These are phyloP conservation scores for Phytopythium chamaehyphon DNA, from an alignment of 352 stramenopile genomes.

Conservation along the genomic window DNA sequence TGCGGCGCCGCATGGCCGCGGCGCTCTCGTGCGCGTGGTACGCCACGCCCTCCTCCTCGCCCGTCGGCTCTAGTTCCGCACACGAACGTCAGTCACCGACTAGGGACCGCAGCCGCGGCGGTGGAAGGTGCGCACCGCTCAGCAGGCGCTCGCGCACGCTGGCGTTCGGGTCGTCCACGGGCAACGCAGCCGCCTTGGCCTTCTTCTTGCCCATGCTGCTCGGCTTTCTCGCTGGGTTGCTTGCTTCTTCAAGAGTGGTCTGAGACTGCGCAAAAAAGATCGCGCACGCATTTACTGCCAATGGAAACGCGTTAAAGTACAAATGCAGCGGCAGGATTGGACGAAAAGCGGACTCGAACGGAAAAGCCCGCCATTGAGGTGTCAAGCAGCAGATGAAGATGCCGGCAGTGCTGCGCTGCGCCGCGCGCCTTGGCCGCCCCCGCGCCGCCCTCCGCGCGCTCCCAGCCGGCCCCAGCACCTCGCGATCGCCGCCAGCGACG, in stretches of 20 bases:
- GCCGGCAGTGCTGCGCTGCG: no score
- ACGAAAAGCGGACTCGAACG: no score
- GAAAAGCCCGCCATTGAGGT: no score
- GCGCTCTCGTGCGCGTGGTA: conserved; percentile 34
- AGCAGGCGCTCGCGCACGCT: conserved; percentile 48
- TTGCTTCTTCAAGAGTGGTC: conserved; percentile 3
- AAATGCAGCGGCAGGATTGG: not conserved
- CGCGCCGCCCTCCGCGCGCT: no score
- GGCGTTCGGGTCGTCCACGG: conserved; percentile 34
- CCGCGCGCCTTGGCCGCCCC: no score
- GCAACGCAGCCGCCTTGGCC: conserved; percentile 35
- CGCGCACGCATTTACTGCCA: conserved; percentile 10
- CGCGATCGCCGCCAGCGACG: no score
- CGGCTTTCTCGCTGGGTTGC: conserved; percentile 4
- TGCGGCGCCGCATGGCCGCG: conserved; percentile 42
- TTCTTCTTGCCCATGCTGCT: conserved; percentile 61
- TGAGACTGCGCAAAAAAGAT: conserved; percentile 7
- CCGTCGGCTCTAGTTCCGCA: conserved; percentile 19
- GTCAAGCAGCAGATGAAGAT: no score
- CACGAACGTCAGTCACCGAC: not conserved
- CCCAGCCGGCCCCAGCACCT: no score
- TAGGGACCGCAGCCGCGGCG: not conserved
- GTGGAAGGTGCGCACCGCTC: conserved; percentile 17
- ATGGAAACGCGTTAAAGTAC: conserved; percentile 5
- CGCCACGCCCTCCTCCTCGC: conserved; percentile 12